phyloP scores from a whole-genome alignment of 345 rosid species.

The Brassica carinata region DNA sequence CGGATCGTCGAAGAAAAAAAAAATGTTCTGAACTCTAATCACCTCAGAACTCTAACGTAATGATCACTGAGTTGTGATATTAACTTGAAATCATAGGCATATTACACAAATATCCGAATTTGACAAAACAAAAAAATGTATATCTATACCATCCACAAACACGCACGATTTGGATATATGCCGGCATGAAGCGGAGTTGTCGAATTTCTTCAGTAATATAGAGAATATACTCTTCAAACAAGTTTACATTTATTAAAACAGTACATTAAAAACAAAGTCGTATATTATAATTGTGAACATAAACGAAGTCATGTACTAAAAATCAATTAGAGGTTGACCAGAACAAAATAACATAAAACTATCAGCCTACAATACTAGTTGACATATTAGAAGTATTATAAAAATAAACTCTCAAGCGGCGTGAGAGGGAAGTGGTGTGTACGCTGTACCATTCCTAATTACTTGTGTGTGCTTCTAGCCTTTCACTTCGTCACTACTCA shows the following conservation, averaged over 20 bases:
- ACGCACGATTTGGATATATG: not conserved
- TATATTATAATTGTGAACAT: not conserved
- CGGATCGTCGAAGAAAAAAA: not conserved
- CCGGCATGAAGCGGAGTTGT: constrained; percentile 6
- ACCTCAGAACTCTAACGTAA: not conserved
- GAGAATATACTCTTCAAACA: constrained; percentile 15
- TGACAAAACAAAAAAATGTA: not conserved
- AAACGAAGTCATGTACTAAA: not conserved
- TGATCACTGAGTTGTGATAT: not conserved
- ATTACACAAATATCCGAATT: not conserved
- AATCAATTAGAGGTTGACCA: not conserved
- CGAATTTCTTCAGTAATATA: not conserved
- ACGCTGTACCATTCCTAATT: constrained; percentile 30
- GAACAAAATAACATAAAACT: not conserved
- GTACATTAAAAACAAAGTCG: not conserved
- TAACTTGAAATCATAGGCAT: not conserved
- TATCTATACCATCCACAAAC: not conserved
- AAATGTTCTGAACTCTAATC: not conserved
- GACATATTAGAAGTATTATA: constrained; percentile 9
- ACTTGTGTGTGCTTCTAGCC: constrained; percentile 17
- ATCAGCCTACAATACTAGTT: constrained; percentile 11
- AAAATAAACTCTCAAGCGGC: constrained; percentile 9
- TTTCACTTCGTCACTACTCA: constrained; percentile 31
- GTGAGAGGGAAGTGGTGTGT: constrained; percentile 32
- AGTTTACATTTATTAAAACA: not conserved